Evolutionary conservation across 2,329 filamentous ascomycete genomes (phyloP).

Genomic region (Arthrobotrys sphaeroides): DNA sequence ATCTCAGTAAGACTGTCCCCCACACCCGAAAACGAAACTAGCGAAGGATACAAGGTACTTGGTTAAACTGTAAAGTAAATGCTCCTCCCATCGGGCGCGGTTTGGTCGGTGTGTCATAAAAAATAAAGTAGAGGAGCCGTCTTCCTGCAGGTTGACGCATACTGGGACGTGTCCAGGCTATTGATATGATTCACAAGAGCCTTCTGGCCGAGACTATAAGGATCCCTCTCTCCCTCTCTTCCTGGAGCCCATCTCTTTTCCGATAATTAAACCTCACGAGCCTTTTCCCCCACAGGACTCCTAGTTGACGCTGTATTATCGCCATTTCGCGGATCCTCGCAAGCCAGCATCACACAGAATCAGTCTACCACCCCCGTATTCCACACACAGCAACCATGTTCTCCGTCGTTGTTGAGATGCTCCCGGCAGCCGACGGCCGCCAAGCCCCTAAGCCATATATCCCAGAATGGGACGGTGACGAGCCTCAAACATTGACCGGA

Average conservation of each 20-base stretch:
- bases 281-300: not conserved
- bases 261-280: not conserved
- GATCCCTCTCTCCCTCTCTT: conserved; percentile 4
- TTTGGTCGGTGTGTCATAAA: conserved; percentile 6
- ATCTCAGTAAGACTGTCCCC: conserved; percentile 19
- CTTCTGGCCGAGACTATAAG: conserved; percentile 18
- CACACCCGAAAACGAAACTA: conserved; percentile 28
- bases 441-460: conserved; percentile 51
- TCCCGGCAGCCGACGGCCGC: conserved; percentile 20
- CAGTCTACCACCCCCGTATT: no score
- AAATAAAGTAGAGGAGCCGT: not conserved
- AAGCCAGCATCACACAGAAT: no score
- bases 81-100: conserved; percentile 26
- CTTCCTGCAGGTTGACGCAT: conserved; percentile 45
- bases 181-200: conserved; percentile 39
- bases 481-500: conserved; percentile 40
- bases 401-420: not conserved
- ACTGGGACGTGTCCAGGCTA: not conserved
- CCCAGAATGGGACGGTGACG: conserved; percentile 51
- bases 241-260: not conserved
- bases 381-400: conserved; percentile 6
- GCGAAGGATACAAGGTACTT: conserved; percentile 40
- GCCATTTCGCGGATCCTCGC: no score
- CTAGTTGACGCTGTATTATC: no score
- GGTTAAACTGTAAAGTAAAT: conserved; percentile 17